Evolutionary conservation across 805 yeast genomes (phyloP), one percentile per base, ranked within the genome.

Genomic region (Ogataea corticis): DNA sequence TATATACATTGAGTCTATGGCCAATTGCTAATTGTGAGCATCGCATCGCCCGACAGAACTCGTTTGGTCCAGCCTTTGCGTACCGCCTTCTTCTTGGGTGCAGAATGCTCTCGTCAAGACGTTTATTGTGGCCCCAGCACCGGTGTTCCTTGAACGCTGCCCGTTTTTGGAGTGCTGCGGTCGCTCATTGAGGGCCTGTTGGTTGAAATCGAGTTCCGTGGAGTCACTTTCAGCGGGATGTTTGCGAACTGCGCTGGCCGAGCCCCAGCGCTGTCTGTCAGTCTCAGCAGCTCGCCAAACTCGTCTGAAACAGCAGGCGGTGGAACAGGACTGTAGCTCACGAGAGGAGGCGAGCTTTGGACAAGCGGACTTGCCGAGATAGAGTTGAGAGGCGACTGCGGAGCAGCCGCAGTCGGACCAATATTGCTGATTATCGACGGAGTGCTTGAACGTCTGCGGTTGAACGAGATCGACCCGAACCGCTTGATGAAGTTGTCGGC

Each of bases 401-500:
- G 41, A 19, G 31, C 35, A 3, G 67, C 66, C 3, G 67, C 56
- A 30, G 46, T 16, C 15, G 18, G 17, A 21, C 23, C 29, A 21
- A 23, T 28, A 12, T 28, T 28, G 14, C 14, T 28, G 31, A 28
- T 28, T 7, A 28, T 28, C 14, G 35, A 62, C 38, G 43, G 70
- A 53, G 38, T 42, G 32, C 65, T 55, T 41, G 71, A 57, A 39
- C 60, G 56, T 25, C 58, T 41, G 12, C 48, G 44, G 21, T 32
- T 43, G 33, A 62, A 56, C 41, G 75, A 62, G 46, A 75, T 65
- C 42, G 75, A 76, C 38, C 77, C 72, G 33, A 79, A 58, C 45
- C 80, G 66, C 47, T 76, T 71, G 7, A 77, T 70, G 45, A 83
- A 57, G 11, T 70, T 63, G 45, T 72, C 72, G 0, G 83, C 77